Evolutionary conservation across 805 yeast genomes (phyloP), one percentile per base, ranked within the genome.

Genomic region (Pichia phayaonensis): DNA sequence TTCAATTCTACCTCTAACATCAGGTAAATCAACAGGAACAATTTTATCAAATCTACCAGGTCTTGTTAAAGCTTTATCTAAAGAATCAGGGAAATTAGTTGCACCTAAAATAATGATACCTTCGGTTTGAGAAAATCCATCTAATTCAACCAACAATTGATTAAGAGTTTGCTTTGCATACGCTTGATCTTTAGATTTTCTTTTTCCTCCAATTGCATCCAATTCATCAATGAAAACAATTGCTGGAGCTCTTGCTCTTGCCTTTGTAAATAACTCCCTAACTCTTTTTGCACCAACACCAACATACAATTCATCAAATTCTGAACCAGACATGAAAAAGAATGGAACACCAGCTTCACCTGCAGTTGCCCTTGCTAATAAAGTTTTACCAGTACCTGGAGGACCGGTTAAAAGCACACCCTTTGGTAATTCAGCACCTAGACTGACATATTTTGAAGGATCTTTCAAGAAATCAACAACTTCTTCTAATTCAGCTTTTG

Each of bases 261-360:
- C 99, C 59, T 94, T 95, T 7, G 83, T 72, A 62, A 94, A 94
- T 56, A 94, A 76, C 62, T 95, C 99, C 60, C 99, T 84, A 50
- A 94, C 95, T 63, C 99, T 80, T 68, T 90, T 92, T 49, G 99
- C 99, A 65, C 99, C 99, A 44, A 95, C 98, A 66, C 99, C 99
- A 21, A 94, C 99, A 62, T 92, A 94, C 59, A 95, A 79, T 70
- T 94, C 99, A 66, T 95, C 99, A 65, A 94, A 94, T 67, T 94
- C 99, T 1, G 97, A 88, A 44, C 99, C 99, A 7, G 96, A 87
- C 97, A 94, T 92, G 69, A 92, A 92, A 70, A 90, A 92, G 65
- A 94, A 94, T 42, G 98, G 99, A 23, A 94, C 98, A 50, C 96
- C 98, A 8, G 99, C 98, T 70, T 92, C 98, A 56, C 98, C 98